phyloP scores from a whole-genome alignment of 1,284 basidiomycete species.

The Wolfiporia cocos region DNA sequence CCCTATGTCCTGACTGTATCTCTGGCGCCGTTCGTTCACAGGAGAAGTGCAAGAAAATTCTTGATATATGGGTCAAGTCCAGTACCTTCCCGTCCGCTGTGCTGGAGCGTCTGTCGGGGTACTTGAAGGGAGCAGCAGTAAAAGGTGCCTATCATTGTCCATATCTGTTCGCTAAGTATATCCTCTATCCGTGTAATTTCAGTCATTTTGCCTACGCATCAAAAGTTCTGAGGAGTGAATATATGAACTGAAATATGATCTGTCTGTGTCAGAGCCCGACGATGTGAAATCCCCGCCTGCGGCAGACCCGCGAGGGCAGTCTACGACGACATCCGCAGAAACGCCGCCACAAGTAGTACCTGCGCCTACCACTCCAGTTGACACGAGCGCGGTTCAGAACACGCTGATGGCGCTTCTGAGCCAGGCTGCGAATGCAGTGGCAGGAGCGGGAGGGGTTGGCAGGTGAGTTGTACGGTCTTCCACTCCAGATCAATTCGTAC shows the following conservation, averaged over 20 bases:
- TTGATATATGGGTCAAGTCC: conserved; percentile 91
- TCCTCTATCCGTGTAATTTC: conserved; percentile 56
- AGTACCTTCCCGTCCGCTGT: conserved; percentile 76
- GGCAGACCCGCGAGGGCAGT: conserved; percentile 34
- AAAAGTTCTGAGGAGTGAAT: conserved; percentile 40
- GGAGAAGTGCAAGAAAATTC: conserved; percentile 93
- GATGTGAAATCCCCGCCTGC: conserved; percentile 33
- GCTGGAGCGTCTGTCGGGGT: conserved; percentile 58
- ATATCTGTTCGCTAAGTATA: conserved; percentile 74
- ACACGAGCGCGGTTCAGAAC: conserved; percentile 45
- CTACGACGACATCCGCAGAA: conserved; percentile 20
- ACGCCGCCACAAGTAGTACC: conserved; percentile 20
- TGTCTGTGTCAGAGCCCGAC: conserved; percentile 59
- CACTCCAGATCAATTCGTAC: no score
- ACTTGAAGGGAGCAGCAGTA: conserved; percentile 50
- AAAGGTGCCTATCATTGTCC: conserved; percentile 78
- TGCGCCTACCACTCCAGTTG: conserved; percentile 23
- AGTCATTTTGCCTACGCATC: conserved; percentile 36
- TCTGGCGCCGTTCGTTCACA: conserved; percentile 36
- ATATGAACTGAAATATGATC: conserved; percentile 59
- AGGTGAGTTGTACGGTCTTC: conserved; percentile 1
- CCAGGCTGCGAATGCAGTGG: conserved; percentile 41
- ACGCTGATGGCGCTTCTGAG: conserved; percentile 62
- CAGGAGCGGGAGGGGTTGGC: conserved; percentile 19
- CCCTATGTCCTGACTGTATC: conserved; percentile 29